phyloP scores from a whole-genome alignment of 495 filamentous ascomycete genomes.

The Hypoxylon trugodes region DNA sequence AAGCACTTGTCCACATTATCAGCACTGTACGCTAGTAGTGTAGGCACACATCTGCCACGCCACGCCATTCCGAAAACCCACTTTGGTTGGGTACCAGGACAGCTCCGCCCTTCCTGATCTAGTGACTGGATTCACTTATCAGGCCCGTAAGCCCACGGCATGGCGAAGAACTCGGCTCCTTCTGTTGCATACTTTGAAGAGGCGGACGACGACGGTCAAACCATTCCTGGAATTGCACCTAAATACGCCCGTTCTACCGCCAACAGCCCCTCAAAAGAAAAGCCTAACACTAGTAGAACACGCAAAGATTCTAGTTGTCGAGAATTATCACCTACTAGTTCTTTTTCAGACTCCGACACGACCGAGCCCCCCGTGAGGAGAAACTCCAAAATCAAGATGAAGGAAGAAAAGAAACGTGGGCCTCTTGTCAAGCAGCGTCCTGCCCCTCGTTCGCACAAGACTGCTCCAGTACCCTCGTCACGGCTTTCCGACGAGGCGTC shows the following conservation, averaged over 20 bases:
- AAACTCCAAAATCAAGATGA: conserved; percentile 41
- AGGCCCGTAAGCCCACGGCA: conserved; percentile 35
- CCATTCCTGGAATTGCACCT: conserved; percentile 50
- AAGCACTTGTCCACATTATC: conserved; percentile 33
- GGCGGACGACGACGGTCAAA: conserved; percentile 56
- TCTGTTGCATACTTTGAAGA: conserved; percentile 59
- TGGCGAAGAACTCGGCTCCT: conserved; percentile 37
- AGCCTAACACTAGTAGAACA: conserved; percentile 55
- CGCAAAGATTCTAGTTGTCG: conserved; percentile 47
- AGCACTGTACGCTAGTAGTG: conserved; percentile 35
- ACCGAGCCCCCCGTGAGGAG: conserved; percentile 47
- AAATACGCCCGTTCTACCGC: conserved; percentile 46
- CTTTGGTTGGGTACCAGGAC: conserved; percentile 43
- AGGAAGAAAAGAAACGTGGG: conserved; percentile 40
- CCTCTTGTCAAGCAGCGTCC: conserved; percentile 37
- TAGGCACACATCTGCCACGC: conserved; percentile 37
- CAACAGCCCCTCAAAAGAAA: conserved; percentile 53
- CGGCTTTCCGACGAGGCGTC: conserved; percentile 47
- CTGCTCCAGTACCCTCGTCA: conserved; percentile 32
- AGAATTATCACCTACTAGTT: conserved; percentile 20
- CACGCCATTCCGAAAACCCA: conserved; percentile 33
- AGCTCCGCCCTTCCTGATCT: conserved; percentile 40
- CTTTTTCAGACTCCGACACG: conserved; percentile 55
- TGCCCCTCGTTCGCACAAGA: conserved; percentile 35
- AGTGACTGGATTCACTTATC: conserved; percentile 44